A percentile compares a stretch with the other conserved stretches of the same genome.
Conservation (phyloP, 2,329 filamentous ascomycete genomes). For the Calonectria naviculata region DNA sequence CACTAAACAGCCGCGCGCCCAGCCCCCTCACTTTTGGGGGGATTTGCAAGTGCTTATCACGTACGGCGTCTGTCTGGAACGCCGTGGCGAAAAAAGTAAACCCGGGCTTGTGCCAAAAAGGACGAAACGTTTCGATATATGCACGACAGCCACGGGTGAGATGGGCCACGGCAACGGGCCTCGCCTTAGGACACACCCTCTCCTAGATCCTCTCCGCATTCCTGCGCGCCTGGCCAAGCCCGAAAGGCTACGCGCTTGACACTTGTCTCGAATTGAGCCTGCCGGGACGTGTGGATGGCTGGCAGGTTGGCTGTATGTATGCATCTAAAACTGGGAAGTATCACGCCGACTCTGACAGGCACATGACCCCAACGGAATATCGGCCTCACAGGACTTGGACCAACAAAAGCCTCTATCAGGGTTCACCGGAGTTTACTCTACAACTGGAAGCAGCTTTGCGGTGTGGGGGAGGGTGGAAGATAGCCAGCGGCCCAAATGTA, state of each 20-base stretch:
- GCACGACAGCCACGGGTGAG: slow-evolving; percentile 5
- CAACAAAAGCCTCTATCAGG: not conserved
- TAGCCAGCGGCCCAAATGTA: not conserved
- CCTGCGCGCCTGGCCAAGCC: not conserved
- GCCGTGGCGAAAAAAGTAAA: slow-evolving; percentile 9
- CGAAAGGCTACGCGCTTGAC: not conserved
- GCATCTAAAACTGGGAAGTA: not conserved
- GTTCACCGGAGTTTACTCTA: not conserved
- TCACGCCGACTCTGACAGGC: slow-evolving; percentile 16
- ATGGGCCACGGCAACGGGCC: not conserved
- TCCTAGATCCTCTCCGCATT: not conserved
- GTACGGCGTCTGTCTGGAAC: not conserved
- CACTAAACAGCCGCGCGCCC: slow-evolving; percentile 8
- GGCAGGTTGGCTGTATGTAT: not conserved
- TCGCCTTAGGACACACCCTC: not conserved
- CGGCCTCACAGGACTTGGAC: not conserved
- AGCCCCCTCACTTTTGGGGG: not conserved
- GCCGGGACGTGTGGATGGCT: not conserved
- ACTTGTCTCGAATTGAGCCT: not conserved
- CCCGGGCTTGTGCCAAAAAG: slow-evolving; percentile 11
- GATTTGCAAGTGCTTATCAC: slow-evolving; percentile 40
- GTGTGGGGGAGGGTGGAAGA: not conserved
- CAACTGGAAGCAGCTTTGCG: not conserved
- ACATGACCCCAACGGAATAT: slow-evolving; percentile 5
- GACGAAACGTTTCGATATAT: slow-evolving; percentile 13